Evolutionary conservation across 371 early-diverging fungal species (phyloP).

Genomic region (Apophysomyces sp.): DNA sequence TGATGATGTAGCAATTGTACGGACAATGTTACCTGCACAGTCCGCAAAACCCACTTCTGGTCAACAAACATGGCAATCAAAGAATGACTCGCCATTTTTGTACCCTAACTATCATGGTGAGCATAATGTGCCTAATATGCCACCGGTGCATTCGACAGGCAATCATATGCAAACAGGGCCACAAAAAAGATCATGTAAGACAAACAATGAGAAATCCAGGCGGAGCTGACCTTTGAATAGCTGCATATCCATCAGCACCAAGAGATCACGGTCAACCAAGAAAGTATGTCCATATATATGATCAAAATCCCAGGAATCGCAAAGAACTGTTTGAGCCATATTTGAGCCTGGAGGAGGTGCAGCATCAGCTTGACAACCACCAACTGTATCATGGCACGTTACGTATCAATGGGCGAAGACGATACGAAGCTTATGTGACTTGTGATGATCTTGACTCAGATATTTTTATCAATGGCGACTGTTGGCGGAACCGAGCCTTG

Average conservation of each 20-base stretch:
- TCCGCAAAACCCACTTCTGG: too few relatives aligned
- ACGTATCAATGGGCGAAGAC: conserved; percentile 65
- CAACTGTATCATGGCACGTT: conserved; percentile 46
- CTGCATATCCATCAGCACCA: neutral
- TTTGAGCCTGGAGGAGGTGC: conserved; percentile 18
- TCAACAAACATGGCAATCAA: neutral
- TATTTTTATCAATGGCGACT: conserved; percentile 58
- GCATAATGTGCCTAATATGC: neutral
- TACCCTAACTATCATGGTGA: neutral
- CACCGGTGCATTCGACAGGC: neutral
- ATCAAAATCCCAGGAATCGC: conserved; percentile 14
- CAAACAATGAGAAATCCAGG: neutral
- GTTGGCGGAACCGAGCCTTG: conserved; percentile 74
- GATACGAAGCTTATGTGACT: conserved; percentile 70
- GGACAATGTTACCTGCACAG: neutral
- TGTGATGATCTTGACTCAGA: conserved; percentile 38
- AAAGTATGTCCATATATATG: conserved; percentile 33
- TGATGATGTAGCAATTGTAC: neutral
- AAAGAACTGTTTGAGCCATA: conserved; percentile 17
- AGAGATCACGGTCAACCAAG: neutral
- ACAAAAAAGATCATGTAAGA: neutral
- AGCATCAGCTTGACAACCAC: conserved; percentile 11
- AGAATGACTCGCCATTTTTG: conserved; percentile 9
- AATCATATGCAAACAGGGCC: neutral
- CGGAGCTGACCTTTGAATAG: neutral